Evolutionary conservation across 306 rosid genomes (phyloP).

Genomic region (Cercis canadensis): DNA sequence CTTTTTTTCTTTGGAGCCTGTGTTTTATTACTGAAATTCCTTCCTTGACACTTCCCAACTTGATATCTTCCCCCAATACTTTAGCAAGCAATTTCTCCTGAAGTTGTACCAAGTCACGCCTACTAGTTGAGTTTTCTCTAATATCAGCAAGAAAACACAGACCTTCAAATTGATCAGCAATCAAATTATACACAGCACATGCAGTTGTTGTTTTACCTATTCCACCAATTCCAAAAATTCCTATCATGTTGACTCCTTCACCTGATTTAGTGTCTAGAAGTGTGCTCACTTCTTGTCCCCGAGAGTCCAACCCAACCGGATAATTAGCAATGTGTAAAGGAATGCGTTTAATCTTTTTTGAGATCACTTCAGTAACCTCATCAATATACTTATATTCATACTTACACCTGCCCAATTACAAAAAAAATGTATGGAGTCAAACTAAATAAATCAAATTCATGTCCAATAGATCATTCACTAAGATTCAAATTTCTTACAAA

Average conservation of each 20-base stretch:
- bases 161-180: conserved; percentile 31
- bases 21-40: conserved; percentile 14
- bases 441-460: too few species aligned
- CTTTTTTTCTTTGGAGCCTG: conserved; percentile 11
- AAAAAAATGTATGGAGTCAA: too few species aligned
- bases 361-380: not conserved
- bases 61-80: too few species aligned
- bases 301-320: conserved; percentile 31
- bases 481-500: too few species aligned
- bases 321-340: conserved; percentile 26
- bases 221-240: conserved; percentile 33
- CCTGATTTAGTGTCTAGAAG: too few species aligned
- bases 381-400: not conserved
- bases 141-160: conserved; percentile 26
- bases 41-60: not conserved
- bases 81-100: not conserved
- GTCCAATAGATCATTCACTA: too few species aligned
- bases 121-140: conserved; percentile 19
- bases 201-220: conserved; percentile 39
- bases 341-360: not conserved
- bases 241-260: too few species aligned
- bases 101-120: conserved; percentile 20
- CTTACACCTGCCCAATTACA: not conserved
- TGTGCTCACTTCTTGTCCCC: not conserved
- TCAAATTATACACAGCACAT: conserved; percentile 24